Evolutionary conservation across 768 basidiomycete genomes (phyloP).

Genomic region (Dioszegia aurantiaca): DNA sequence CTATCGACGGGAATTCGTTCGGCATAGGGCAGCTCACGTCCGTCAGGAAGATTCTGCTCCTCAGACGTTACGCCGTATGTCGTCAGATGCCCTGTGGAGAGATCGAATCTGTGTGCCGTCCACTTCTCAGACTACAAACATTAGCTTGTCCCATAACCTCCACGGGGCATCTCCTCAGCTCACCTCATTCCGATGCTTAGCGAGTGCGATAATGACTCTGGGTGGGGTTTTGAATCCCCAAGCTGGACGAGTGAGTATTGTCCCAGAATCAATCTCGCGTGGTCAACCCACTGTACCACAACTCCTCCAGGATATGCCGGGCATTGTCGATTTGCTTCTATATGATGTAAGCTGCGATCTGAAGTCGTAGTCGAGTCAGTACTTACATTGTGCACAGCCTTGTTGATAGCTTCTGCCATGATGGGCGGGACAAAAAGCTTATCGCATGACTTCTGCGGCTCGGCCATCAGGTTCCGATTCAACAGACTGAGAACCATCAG

Average conservation of each 20-base stretch:
- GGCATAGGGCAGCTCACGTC: slow-evolving; percentile 27
- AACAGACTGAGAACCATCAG: slow-evolving; percentile 24
- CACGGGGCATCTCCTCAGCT: no score
- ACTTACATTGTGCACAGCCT: slow-evolving; percentile 49
- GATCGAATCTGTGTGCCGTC: slow-evolving; percentile 52
- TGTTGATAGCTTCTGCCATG: slow-evolving; percentile 48
- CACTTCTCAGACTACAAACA: slow-evolving; percentile 36
- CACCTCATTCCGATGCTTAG: slow-evolving; percentile 47
- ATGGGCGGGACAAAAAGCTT: slow-evolving; percentile 51
- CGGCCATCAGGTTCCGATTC: slow-evolving; percentile 35
- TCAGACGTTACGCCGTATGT: slow-evolving; percentile 41
- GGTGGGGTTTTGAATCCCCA: slow-evolving; percentile 45
- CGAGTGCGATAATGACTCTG: slow-evolving; percentile 48
- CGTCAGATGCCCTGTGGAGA: slow-evolving; percentile 37
- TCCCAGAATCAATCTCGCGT: background rate
- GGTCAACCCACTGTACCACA: slow-evolving; percentile 47
- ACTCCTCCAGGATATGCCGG: slow-evolving; percentile 44
- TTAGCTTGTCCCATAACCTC: slow-evolving; percentile 18
- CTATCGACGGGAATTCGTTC: background rate
- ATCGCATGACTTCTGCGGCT: slow-evolving; percentile 41
- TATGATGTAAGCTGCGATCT: background rate
- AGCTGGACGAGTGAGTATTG: slow-evolving; percentile 20
- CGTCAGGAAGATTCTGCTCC: slow-evolving; percentile 40
- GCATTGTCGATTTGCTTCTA: slow-evolving; percentile 45
- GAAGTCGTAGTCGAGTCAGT: no score